A percentile compares a stretch with the other conserved stretches of the same genome.
Conservation (phyloP, 2,329 filamentous ascomycete genomes). For the Tolypocladium capitatum region DNA sequence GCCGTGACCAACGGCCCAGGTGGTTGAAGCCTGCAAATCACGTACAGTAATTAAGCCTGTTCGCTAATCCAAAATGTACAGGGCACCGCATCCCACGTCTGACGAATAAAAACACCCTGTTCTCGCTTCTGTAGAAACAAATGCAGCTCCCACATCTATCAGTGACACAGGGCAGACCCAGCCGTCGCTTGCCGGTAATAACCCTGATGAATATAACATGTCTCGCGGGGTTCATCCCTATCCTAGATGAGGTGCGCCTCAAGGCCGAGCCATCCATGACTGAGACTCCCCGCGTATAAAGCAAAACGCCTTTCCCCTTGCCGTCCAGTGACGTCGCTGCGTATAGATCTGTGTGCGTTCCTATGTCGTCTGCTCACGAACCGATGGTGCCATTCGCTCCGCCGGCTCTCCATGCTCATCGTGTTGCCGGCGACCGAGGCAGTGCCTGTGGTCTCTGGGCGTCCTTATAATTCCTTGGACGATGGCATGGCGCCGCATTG, state of each 20-base stretch:
- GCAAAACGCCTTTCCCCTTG: slow-evolving; percentile 5
- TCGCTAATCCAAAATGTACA: slow-evolving; percentile 8
- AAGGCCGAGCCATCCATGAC: slow-evolving; percentile 3
- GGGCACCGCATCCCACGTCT: slow-evolving; percentile 1
- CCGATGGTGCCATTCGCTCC: background rate
- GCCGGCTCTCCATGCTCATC: background rate
- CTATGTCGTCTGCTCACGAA: background rate
- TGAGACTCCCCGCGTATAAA: slow-evolving; percentile 3
- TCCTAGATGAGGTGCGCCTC: slow-evolving; percentile 5
- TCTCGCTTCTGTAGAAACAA: slow-evolving; percentile 6
- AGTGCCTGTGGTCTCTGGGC: background rate
- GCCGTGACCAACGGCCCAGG: background rate
- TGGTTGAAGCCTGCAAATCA: background rate
- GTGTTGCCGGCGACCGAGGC: background rate
- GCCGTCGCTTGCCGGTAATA: slow-evolving; percentile 1
- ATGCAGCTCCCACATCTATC: slow-evolving; percentile 8
- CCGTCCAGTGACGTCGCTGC: slow-evolving; percentile 4
- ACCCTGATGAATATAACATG: slow-evolving; percentile 5
- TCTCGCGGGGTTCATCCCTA: slow-evolving; percentile 4
- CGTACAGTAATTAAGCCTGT: slow-evolving; percentile 5
- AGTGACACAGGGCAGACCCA: slow-evolving; percentile 1
- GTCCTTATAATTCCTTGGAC: background rate
- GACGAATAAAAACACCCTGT: slow-evolving; percentile 3
- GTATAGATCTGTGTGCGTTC: slow-evolving; percentile 2
- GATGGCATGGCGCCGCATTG: background rate